Conservation (phyloP, 768 basidiomycete species). For the Fomitopsis serialis region DNA sequence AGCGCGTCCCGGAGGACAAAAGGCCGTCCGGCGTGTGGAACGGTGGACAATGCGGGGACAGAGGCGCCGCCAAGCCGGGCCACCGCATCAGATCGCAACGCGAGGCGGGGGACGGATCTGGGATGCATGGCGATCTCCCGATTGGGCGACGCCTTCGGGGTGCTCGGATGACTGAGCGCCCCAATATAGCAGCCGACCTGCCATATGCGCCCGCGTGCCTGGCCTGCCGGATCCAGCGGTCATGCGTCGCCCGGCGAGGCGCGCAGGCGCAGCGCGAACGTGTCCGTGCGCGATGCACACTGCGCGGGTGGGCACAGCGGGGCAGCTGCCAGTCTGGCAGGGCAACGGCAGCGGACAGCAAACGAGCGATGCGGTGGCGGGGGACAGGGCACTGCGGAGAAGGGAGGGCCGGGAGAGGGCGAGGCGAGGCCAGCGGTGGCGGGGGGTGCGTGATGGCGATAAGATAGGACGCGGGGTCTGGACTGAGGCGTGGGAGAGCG, state of each 20-base stretch:
- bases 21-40: too few species aligned
- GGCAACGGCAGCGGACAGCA: background rate
- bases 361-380: background rate
- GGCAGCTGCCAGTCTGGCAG: slow-evolving; percentile 6
- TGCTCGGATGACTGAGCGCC: background rate
- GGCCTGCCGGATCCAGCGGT: background rate
- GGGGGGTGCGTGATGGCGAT: slow-evolving; percentile 9
- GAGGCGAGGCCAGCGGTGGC: background rate
- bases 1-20: too few species aligned
- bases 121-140: background rate
- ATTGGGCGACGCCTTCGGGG: background rate
- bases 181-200: slow-evolving; percentile 1
- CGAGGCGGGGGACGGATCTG: background rate
- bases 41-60: too few species aligned
- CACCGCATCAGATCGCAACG: background rate
- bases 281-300: slow-evolving; percentile 1
- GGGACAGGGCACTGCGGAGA: background rate
- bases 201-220: slow-evolving; percentile 3
- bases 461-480: slow-evolving; percentile 13
- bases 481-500: slow-evolving; percentile 13
- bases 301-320: slow-evolving; percentile 6
- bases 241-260: background rate
- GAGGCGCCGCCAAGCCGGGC: too few species aligned
- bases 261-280: background rate
- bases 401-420: background rate